These are phyloP conservation scores for Phaeotremella skinneri DNA, from an alignment of 768 basidiomycete species.

Conservation along the genomic window DNA sequence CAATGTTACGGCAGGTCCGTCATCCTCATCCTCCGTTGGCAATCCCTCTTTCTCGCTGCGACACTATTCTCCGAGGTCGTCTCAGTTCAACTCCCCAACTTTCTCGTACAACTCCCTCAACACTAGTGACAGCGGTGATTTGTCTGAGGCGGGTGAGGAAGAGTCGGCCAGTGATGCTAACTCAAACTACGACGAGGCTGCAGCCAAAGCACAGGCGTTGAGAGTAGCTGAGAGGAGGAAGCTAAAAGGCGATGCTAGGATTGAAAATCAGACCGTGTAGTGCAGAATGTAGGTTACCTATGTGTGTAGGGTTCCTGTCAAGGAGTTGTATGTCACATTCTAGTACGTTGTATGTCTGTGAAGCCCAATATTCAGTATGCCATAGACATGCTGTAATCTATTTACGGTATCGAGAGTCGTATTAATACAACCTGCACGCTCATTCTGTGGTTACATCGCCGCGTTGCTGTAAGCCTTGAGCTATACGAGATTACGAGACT, in stretches of 20 bases:
- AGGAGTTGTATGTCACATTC: no score
- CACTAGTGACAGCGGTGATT: background rate
- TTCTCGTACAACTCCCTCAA: background rate
- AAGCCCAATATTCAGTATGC: no score
- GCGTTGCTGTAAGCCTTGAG: no score
- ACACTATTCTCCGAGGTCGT: background rate
- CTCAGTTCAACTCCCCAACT: conserved; percentile 1
- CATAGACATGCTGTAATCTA: no score
- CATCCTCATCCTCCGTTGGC: background rate
- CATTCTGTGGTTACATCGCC: no score
- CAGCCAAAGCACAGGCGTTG: background rate
- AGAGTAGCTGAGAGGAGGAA: background rate
- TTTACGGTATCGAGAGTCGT: no score
- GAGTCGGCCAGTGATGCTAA: background rate
- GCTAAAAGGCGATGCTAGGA: background rate
- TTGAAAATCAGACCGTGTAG: background rate
- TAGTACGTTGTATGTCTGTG: no score
- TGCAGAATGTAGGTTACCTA: background rate
- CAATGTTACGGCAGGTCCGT: no score
- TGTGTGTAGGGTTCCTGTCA: no score
- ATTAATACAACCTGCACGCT: no score
- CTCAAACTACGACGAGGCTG: background rate
- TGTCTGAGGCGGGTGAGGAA: background rate
- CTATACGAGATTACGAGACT: no score
- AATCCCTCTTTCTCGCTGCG: background rate